A percentile compares a stretch with the other conserved stretches of the same genome.
These are phyloP conservation scores for Teratosphaeria zuluensis DNA, from an alignment of 2,329 filamentous ascomycete genomes.

Conservation along the genomic window DNA sequence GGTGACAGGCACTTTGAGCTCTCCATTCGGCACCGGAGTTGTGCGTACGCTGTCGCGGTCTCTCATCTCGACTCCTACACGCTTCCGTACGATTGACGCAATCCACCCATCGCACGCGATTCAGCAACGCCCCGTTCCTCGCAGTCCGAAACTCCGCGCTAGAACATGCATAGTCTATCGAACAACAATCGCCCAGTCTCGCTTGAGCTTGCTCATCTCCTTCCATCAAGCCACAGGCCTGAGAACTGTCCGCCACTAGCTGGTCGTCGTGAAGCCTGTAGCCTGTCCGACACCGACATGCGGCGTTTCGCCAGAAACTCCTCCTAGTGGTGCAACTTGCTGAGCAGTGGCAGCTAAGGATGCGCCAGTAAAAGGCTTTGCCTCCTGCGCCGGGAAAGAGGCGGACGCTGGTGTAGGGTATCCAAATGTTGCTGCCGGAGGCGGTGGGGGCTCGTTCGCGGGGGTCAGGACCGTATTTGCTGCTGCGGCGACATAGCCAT, in stretches of 20 bases:
- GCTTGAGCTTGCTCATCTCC: background rate
- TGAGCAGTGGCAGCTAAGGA: background rate
- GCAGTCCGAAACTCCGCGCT: background rate
- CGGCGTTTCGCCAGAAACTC: background rate
- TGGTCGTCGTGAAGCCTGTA: background rate
- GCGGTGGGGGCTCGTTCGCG: background rate
- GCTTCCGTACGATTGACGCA: background rate
- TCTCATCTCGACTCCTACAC: background rate
- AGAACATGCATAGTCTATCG: background rate
- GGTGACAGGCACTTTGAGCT: background rate
- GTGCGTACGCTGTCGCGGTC: background rate
- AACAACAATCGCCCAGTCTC: background rate
- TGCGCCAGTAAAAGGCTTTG: background rate
- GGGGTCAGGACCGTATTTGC: background rate
- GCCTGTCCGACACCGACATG: background rate
- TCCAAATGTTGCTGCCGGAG: conserved; percentile 3
- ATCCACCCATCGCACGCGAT: background rate
- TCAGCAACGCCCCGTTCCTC: background rate
- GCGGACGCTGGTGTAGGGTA: conserved; percentile 7
- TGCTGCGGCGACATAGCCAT: background rate
- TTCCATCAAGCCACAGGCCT: background rate
- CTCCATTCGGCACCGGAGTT: background rate
- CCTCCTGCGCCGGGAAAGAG: conserved; percentile 2
- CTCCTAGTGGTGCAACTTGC: background rate
- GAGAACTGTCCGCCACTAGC: background rate